Base-by-base conservation (phyloP, 148 eudicot species). In the Oxyria digyna region DNA sequence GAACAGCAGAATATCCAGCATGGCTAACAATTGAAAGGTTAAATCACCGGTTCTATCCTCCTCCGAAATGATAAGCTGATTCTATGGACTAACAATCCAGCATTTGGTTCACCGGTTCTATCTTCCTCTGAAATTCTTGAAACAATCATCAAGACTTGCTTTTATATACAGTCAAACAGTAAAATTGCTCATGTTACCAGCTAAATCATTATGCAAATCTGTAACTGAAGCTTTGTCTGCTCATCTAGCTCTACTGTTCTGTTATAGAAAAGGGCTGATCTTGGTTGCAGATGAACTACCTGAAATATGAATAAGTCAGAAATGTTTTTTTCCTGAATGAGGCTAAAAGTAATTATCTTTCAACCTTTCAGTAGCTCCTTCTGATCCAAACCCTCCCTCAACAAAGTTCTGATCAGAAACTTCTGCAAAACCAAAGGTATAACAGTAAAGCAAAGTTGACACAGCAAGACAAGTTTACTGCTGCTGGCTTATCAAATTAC, bases 401-500 rank as follows among this genome's bases (percentile, higher is more conserved):
- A 71, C 70, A 32, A 91, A 91, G 76, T 91, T 91, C 77, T 92
- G 97, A 81, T 72, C 97, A 0, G 85, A 84, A 41, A 66, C 83
- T 77, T 89, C 97, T 92, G 83, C 76, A 77, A 38, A 7, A 38
- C 9, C 41, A 38, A 38, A 38, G n/a, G n/a, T n/a, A n/a, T n/a
- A n/a, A n/a, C n/a, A n/a, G n/a, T n/a, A n/a, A n/a, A n/a, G 37
- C 3, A 33, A 33, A 33, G 37, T 33, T 41, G 43, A 41, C 43
- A 41, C 50, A 46, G 31, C 13, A 23, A 52, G 17, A 50, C 26
- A 20, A 50, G 57, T 50, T 6, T 20, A 50, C 57, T 48, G 52
- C 52, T 17, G 17, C 21, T 48, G 52, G 55, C 26, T 45, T 45
- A 45, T 45, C 18, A 15, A 6, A n/a, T 45, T 43, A 43, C 48